phyloP scores from a whole-genome alignment of 1,139 yeast genomes.

The Taiozyma sp. region DNA sequence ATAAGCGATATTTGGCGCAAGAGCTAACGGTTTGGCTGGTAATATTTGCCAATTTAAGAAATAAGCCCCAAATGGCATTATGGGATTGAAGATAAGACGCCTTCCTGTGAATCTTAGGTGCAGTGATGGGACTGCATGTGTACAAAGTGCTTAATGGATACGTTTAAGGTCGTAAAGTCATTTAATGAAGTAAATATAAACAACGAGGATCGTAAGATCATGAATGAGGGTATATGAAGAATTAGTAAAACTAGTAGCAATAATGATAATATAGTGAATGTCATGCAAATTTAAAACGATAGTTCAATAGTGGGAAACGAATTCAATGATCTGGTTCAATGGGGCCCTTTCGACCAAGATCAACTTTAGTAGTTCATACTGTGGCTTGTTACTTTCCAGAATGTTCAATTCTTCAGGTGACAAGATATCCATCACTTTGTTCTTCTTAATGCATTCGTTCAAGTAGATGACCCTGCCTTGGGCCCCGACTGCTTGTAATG shows the following conservation, averaged over 20 bases:
- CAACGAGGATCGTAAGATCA: not conserved
- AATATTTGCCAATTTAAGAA: too few species aligned
- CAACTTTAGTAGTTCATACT: conserved; percentile 8
- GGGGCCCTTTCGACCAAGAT: conserved; percentile 12
- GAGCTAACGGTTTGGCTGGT: too few species aligned
- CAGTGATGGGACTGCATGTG: too few species aligned
- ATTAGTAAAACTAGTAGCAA: not conserved
- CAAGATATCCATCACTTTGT: conserved; percentile 15
- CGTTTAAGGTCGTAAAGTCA: not conserved
- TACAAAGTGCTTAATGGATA: too few species aligned
- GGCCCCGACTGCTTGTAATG: conserved; percentile 4
- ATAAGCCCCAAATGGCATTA: too few species aligned
- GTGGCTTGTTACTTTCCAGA: conserved; percentile 7
- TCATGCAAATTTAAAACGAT: not conserved
- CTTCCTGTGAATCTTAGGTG: too few species aligned
- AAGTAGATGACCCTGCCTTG: conserved; percentile 10
- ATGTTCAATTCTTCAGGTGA: not conserved
- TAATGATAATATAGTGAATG: not conserved
- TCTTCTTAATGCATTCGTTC: conserved; percentile 19
- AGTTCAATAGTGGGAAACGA: not conserved
- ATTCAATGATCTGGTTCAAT: conserved; percentile 7
- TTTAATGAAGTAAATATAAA: not conserved
- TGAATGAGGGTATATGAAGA: not conserved
- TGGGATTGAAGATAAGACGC: too few species aligned
- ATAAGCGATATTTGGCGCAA: too few species aligned